phyloP scores from a whole-genome alignment of 129 eudicot species.

The Ambrosia trifida region DNA sequence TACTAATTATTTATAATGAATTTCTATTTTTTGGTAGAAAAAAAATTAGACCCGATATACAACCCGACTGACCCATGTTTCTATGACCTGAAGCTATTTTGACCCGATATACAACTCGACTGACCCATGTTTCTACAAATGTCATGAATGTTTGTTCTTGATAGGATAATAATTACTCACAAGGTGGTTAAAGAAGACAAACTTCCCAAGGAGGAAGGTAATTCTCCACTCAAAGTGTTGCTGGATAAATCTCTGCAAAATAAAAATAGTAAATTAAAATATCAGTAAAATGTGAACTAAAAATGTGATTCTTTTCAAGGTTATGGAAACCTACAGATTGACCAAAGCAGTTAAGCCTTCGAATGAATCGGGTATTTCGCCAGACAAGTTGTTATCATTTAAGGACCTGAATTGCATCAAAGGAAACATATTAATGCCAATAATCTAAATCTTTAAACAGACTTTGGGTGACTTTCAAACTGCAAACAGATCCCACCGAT shows the following conservation, averaged over 20 bases:
- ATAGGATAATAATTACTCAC: conserved; percentile 46
- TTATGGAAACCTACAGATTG: conserved; percentile 59
- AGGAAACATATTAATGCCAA: conserved; percentile 17
- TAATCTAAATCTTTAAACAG: neutral
- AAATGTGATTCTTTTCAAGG: neutral
- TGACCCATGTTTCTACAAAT: too few relatives aligned
- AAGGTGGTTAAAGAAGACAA: conserved; percentile 67
- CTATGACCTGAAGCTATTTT: neutral
- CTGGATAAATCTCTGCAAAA: conserved; percentile 70
- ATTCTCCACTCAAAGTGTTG: conserved; percentile 74
- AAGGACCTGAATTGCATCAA: conserved; percentile 60
- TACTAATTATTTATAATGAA: neutral
- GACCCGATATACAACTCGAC: too few relatives aligned
- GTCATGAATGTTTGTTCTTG: neutral
- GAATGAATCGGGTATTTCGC: conserved; percentile 91
- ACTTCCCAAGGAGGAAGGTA: conserved; percentile 70
- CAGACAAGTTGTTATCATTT: conserved; percentile 71
- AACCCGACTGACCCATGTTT: conserved; percentile 1
- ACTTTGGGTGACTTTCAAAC: neutral
- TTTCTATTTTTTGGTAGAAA: neutral
- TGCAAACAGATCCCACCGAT: neutral
- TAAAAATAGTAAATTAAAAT: neutral
- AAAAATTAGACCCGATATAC: neutral
- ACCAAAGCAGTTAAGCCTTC: conserved; percentile 59
- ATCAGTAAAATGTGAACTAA: conserved; percentile 5